Base-by-base conservation (phyloP, 2,329 filamentous ascomycete species). In the Orbilia ellipsospora region DNA sequence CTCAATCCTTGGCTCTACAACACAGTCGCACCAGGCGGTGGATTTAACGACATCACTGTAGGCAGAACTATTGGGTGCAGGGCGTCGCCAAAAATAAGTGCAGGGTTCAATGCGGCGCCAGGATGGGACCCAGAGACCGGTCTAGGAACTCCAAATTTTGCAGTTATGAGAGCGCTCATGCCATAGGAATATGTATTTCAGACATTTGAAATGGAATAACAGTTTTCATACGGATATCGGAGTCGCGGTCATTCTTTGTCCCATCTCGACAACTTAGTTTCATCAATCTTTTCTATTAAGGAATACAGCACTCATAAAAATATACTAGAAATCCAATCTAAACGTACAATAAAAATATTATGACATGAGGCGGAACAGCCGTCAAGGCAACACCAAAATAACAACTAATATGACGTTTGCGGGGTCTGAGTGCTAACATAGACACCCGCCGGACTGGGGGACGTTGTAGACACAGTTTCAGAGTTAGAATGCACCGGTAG, bases 1-100 rank as follows among this genome's bases (percentile, higher is more conserved):
- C 80, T 88, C 42, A 89, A 88, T 77, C 83, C 84, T 28, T 77
- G 80, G 48, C 80, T 88, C 26, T 87, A 88, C 78, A 16, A 16
- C 4, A 16, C 16, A 12, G 42, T 45, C 2, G 42, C 42, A 4
- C 42, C 42, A 45, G 42, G 42, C 2, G 42, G 42, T 4, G 42
- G 42, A 45, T 16, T 45, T 45, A 45, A 45, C 10, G 42, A 45
- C 4, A 16, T 45, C 12, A 16, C 12, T 4, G 12, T 16, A 15
- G 42, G 42, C 13, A 45, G 42, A 45, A 16, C n/a, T 45, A 45
- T 12, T 4, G 42, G 42, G 13, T 45, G 42, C 10, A 4, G 4
- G 3, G 13, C 2, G 12, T 15, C 16, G 16, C 16, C 13, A 12
- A 12, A 12, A 2, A 45, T 4, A 45, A 45, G 16, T 45, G 42